Evolutionary conservation across 768 basidiomycete genomes (phyloP).

Genomic region (Lentinula detonsa): DNA sequence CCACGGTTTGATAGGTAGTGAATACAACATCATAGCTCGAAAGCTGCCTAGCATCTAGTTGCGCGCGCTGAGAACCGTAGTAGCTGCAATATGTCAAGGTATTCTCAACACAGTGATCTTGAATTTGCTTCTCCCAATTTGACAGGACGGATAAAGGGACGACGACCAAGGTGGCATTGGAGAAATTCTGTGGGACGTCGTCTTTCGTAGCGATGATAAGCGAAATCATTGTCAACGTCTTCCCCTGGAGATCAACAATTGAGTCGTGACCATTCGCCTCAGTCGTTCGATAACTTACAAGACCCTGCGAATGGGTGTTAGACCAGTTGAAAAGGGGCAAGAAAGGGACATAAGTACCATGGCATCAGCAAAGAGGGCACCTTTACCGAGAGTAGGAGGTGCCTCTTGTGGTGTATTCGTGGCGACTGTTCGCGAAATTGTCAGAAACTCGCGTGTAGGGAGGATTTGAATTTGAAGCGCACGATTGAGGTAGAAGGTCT

Average conservation of each 20-base stretch:
- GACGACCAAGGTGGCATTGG: constrained; percentile 75
- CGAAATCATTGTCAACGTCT: constrained; percentile 86
- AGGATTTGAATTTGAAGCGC: constrained; percentile 14
- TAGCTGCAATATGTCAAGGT: constrained; percentile 55
- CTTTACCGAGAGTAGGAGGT: constrained; percentile 64
- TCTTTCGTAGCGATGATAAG: constrained; percentile 73
- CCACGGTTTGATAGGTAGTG: constrained; percentile 76
- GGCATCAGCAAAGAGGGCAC: constrained; percentile 86
- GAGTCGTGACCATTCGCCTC: not conserved
- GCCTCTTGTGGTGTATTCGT: constrained; percentile 73
- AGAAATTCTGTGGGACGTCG: constrained; percentile 50
- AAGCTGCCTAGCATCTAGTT: constrained; percentile 51
- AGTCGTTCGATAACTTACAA: not conserved
- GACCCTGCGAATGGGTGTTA: not conserved
- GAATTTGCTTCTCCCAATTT: constrained; percentile 84
- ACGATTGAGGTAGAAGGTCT: constrained; percentile 71
- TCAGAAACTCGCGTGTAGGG: not conserved
- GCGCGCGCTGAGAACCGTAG: constrained; percentile 60
- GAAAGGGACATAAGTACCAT: constrained; percentile 47
- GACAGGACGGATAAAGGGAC: constrained; percentile 79
- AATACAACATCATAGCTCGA: constrained; percentile 70
- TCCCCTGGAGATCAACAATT: constrained; percentile 49
- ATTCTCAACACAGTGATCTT: constrained; percentile 59
- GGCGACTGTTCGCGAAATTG: constrained; percentile 42
- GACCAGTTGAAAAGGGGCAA: not conserved